Conservation (phyloP, 2,329 filamentous ascomycete species). For the Ascochyta lentis region DNA sequence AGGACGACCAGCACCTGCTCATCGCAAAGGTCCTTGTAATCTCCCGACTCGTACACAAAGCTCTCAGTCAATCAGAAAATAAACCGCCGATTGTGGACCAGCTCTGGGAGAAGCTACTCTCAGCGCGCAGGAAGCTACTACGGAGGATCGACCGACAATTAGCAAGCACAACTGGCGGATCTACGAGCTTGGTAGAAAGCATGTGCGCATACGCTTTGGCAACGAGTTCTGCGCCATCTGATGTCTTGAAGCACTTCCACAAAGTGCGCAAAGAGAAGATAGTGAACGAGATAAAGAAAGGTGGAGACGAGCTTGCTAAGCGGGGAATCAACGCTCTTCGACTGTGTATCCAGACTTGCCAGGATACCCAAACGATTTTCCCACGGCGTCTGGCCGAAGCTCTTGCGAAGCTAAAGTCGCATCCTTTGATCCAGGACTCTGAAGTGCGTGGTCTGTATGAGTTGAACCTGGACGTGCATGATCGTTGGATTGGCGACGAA, state of each 20-base stretch:
- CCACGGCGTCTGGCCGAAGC: slow-evolving; percentile 75
- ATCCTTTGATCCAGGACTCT: slow-evolving; percentile 74
- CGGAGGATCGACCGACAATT: slow-evolving; percentile 66
- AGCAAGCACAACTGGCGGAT: slow-evolving; percentile 46
- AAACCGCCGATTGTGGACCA: slow-evolving; percentile 64
- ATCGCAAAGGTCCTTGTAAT: slow-evolving; percentile 73
- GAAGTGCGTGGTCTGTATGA: slow-evolving; percentile 71
- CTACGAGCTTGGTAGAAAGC: slow-evolving; percentile 67
- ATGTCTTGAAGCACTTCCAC: slow-evolving; percentile 81
- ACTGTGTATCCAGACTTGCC: slow-evolving; percentile 77
- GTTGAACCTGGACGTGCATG: slow-evolving; percentile 77
- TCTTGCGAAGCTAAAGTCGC: slow-evolving; percentile 71
- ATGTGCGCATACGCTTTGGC: slow-evolving; percentile 83
- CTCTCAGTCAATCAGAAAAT: slow-evolving; percentile 63
- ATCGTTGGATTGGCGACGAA: slow-evolving; percentile 81
- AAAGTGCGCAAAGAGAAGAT: slow-evolving; percentile 75
- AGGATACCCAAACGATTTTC: slow-evolving; percentile 77
- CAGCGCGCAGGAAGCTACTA: slow-evolving; percentile 69
- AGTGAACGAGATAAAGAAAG: slow-evolving; percentile 63
- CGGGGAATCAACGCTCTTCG: slow-evolving; percentile 70
- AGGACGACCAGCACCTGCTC: slow-evolving; percentile 59
- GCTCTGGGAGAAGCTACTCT: slow-evolving; percentile 68
- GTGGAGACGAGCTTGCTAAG: slow-evolving; percentile 54
- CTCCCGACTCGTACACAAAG: slow-evolving; percentile 76
- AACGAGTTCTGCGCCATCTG: slow-evolving; percentile 78